Percentiles rank a stretch among this genome's conserved stretches.
Evolutionary conservation across 345 rosid genomes (phyloP).

Genomic region (Ceriops zippeliana): DNA sequence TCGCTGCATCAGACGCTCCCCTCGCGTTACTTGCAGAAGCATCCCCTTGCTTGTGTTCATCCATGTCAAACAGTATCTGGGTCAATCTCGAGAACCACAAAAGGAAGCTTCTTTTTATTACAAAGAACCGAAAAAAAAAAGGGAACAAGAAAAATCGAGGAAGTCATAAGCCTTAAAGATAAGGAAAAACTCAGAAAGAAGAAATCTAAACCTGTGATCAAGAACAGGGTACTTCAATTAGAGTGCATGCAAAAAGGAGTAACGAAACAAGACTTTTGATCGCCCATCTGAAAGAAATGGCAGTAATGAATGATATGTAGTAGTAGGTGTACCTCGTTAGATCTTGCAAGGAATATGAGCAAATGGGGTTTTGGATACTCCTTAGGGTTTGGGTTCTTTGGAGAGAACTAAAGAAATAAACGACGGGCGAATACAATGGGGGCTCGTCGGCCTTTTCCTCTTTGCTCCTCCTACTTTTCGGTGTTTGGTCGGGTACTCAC

Average conservation of each 20-base stretch:
- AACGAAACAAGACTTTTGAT: constrained; percentile 5
- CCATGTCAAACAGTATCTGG: constrained; percentile 32
- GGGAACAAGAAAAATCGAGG: neutral
- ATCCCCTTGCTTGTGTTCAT: constrained; percentile 15
- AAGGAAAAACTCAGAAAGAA: neutral
- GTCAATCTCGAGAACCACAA: constrained; percentile 17
- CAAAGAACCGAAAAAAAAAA: neutral
- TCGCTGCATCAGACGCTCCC: constrained; percentile 14
- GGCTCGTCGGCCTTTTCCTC: constrained; percentile 7
- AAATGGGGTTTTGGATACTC: neutral
- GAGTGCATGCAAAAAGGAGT: neutral
- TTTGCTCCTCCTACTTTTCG: constrained; percentile 11
- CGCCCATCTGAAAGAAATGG: neutral
- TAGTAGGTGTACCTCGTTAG: constrained; percentile 30
- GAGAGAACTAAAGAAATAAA: constrained; percentile 10
- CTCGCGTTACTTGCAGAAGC: constrained; percentile 14
- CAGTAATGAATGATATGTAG: neutral
- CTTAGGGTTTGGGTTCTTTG: constrained; percentile 22
- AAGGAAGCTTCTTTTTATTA: neutral
- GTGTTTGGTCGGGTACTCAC: constrained; percentile 17
- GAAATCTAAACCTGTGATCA: neutral
- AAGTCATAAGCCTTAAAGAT: constrained; percentile 25
- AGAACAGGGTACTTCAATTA: constrained; percentile 1
- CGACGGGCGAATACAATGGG: constrained; percentile 13
- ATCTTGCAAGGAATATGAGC: constrained; percentile 23